phyloP scores from a whole-genome alignment of 1,284 basidiomycete genomes.

The Neotropicomus parvogracilis region DNA sequence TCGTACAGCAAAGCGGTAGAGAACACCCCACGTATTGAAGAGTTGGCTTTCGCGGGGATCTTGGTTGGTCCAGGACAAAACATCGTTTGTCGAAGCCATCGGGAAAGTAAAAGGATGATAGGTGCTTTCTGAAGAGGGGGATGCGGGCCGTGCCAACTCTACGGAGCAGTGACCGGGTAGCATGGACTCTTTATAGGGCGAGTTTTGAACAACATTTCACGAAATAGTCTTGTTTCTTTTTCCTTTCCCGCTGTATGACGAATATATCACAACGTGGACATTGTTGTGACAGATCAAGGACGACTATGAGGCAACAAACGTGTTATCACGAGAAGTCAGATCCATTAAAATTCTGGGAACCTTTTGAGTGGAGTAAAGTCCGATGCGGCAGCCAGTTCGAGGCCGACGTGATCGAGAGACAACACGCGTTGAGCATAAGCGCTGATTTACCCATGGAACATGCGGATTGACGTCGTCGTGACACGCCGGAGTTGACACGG shows the following conservation, averaged over 20 bases:
- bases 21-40: slow-evolving; percentile 73
- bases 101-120: slow-evolving; percentile 18
- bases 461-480: slow-evolving; percentile 32
- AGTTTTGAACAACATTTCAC: slow-evolving; percentile 37
- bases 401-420: slow-evolving; percentile 59
- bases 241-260: slow-evolving; percentile 48
- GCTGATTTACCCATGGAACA: slow-evolving; percentile 40
- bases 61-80: slow-evolving; percentile 80
- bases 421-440: slow-evolving; percentile 58
- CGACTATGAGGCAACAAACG: slow-evolving; percentile 63
- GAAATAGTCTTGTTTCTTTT: slow-evolving; percentile 39
- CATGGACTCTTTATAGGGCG: slow-evolving; percentile 43
- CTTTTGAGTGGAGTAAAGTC: slow-evolving; percentile 67
- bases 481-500: slow-evolving; percentile 32
- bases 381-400: slow-evolving; percentile 48
- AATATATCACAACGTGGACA: slow-evolving; percentile 71
- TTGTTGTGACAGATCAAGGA: slow-evolving; percentile 62
- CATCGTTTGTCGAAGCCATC: slow-evolving; percentile 61
- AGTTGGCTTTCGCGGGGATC: slow-evolving; percentile 78
- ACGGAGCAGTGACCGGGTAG: slow-evolving; percentile 14
- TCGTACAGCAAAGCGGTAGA: slow-evolving; percentile 75
- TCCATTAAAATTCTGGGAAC: slow-evolving; percentile 51
- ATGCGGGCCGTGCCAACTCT: slow-evolving; percentile 28
- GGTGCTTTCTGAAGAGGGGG: slow-evolving; percentile 28
- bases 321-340: slow-evolving; percentile 62